Evolutionary conservation across 1,284 basidiomycete genomes (phyloP).

Genomic region (Moesziomyces antarcticus): DNA sequence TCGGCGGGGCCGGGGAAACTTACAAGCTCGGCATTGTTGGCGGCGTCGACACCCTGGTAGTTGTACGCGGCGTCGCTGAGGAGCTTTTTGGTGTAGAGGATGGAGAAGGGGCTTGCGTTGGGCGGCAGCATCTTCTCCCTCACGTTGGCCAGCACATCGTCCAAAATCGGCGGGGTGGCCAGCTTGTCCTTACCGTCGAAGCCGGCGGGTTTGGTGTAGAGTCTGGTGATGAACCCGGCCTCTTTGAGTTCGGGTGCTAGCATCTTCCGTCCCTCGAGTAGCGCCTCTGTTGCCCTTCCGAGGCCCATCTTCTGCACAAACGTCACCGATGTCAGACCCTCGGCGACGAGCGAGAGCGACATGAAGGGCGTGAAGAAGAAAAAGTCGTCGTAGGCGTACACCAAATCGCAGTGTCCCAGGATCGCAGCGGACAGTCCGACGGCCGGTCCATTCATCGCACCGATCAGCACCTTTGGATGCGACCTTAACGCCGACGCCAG

Average conservation of each 20-base stretch:
- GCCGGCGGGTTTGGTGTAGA: conserved; percentile 30
- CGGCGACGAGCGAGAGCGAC: conserved; percentile 48
- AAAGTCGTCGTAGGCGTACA: conserved; percentile 54
- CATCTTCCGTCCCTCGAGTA: conserved; percentile 50
- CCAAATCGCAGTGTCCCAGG: conserved; percentile 49
- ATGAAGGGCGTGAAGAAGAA: conserved; percentile 56
- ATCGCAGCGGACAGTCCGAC: conserved; percentile 51
- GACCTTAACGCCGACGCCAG: conserved; percentile 27
- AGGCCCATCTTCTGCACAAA: conserved; percentile 50
- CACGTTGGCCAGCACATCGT: conserved; percentile 34
- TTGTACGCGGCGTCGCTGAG: conserved; percentile 49
- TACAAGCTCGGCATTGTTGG: conserved; percentile 52
- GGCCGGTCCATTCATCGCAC: conserved; percentile 53
- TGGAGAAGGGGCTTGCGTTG: conserved; percentile 36
- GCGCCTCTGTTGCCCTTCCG: conserved; percentile 48
- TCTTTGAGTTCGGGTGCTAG: conserved; percentile 37
- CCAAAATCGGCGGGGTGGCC: conserved; percentile 37
- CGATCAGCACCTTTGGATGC: conserved; percentile 51
- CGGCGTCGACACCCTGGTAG: conserved; percentile 24
- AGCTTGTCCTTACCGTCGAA: conserved; percentile 27
- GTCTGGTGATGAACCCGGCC: conserved; percentile 49
- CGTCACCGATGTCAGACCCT: conserved; percentile 43
- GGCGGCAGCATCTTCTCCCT: conserved; percentile 44
- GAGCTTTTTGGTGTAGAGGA: conserved; percentile 54
- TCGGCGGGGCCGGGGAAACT: conserved; percentile 8